phyloP scores from a whole-genome alignment of 768 basidiomycete genomes.

The Kwoniella mangroviensis region DNA sequence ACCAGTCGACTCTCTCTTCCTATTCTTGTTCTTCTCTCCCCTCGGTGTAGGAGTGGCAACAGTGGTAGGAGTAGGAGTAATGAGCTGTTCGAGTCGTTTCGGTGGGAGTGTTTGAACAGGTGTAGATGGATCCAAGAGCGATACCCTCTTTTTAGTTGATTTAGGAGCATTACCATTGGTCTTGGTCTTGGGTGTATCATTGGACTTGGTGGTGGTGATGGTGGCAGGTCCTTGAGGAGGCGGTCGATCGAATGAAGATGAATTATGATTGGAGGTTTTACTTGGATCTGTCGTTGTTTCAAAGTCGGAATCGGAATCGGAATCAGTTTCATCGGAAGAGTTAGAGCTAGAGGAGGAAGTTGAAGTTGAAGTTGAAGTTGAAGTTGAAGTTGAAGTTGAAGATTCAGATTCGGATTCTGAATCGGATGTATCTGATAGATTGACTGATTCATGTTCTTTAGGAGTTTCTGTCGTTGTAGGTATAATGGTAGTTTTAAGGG shows the following conservation, averaged over 20 bases:
- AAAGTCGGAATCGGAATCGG: conserved; percentile 1
- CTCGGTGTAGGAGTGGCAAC: not conserved
- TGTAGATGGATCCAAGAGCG: conserved; percentile 1
- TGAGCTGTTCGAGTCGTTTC: too few relatives aligned
- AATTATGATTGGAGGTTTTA: not conserved
- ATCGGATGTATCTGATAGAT: not conserved
- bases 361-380: too few relatives aligned
- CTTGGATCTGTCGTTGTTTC: not conserved
- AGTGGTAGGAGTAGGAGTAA: not conserved
- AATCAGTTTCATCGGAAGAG: not conserved
- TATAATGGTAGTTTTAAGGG: not conserved
- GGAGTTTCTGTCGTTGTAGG: not conserved
- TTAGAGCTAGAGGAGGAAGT: too few relatives aligned
- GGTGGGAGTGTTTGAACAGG: too few relatives aligned
- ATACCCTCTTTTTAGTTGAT: not conserved
- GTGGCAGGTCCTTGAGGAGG: not conserved
- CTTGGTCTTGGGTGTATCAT: not conserved
- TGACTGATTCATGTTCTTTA: not conserved
- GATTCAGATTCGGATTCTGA: not conserved
- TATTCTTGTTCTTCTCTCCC: conserved; percentile 16
- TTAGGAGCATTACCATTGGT: too few relatives aligned
- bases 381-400: too few relatives aligned
- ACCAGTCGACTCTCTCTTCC: not conserved
- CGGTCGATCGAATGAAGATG: conserved; percentile 7
- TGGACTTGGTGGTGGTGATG: not conserved